Conservation (phyloP, 2,329 filamentous ascomycete genomes). For the Scolecobasidium constrictum region DNA sequence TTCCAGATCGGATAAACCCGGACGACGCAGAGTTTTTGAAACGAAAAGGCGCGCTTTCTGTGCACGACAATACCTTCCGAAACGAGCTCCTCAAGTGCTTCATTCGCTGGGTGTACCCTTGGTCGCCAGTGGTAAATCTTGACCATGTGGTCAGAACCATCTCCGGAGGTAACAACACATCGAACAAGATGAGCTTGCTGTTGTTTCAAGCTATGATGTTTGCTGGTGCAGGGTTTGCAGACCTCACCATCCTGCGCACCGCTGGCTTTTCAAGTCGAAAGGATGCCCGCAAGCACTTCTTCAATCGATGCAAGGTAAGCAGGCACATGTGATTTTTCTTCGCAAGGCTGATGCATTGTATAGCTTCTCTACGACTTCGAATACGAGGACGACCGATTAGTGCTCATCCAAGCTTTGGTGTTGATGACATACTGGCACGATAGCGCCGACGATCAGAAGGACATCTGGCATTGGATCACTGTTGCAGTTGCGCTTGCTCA, state of each 20-base stretch:
- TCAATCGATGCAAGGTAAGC: constrained; percentile 13
- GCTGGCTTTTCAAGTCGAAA: constrained; percentile 13
- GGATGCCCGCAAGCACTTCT: constrained; percentile 12
- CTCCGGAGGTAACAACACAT: constrained; percentile 7
- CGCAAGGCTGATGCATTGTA: neutral
- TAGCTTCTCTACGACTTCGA: constrained; percentile 16
- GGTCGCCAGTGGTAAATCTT: constrained; percentile 14
- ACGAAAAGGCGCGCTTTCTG: constrained; percentile 11
- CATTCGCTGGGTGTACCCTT: constrained; percentile 13
- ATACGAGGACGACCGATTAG: constrained; percentile 12
- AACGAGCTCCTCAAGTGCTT: constrained; percentile 14
- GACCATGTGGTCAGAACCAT: constrained; percentile 12
- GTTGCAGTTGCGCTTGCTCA: constrained; percentile 69
- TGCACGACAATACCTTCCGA: constrained; percentile 12
- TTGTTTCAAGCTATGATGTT: constrained; percentile 17
- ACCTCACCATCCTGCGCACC: constrained; percentile 9
- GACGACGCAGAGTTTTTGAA: constrained; percentile 4
- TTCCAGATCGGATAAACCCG: neutral
- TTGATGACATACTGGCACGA: constrained; percentile 12
- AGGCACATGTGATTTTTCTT: neutral
- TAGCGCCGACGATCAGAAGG: constrained; percentile 55
- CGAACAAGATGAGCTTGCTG: constrained; percentile 12
- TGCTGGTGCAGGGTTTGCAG: constrained; percentile 13
- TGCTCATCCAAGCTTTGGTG: constrained; percentile 14
- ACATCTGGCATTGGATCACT: constrained; percentile 85